phyloP scores from a whole-genome alignment of 192 early-diverging fungal genomes.

The Paraglomus brasilianum region DNA sequence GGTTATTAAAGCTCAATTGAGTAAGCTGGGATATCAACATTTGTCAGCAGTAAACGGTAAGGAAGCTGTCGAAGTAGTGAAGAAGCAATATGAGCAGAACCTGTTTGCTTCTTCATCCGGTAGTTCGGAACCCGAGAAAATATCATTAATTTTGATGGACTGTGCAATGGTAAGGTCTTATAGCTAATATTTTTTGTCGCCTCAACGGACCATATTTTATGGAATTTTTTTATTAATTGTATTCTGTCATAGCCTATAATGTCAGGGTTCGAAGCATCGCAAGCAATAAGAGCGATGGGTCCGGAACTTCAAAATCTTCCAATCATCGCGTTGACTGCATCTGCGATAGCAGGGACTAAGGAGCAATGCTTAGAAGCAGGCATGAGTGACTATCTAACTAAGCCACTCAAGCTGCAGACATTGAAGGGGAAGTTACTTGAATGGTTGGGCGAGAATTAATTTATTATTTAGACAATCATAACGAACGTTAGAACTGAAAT shows the following conservation, averaged over 20 bases:
- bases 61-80: conserved; percentile 54
- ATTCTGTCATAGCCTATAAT: conserved; percentile 41
- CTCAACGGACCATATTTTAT: no score
- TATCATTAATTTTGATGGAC: conserved; percentile 51
- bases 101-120: background rate
- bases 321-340: conserved; percentile 61
- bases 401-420: conserved; percentile 44
- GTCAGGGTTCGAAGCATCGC: conserved; percentile 55
- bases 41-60: conserved; percentile 54
- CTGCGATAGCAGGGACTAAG: conserved; percentile 50
- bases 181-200: no score
- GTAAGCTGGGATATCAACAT: conserved; percentile 49
- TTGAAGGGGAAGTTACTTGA: conserved; percentile 41
- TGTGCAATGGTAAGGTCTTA: conserved; percentile 46
- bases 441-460: conserved; percentile 36
- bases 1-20: conserved; percentile 56
- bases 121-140: background rate
- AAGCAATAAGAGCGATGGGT: conserved; percentile 47
- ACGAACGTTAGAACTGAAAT: no score
- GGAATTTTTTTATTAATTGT: no score
- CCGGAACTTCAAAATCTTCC: conserved; percentile 36
- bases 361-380: conserved; percentile 46
- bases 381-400: conserved; percentile 50
- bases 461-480: no score
- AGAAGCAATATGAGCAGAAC: conserved; percentile 19